A percentile compares a stretch with the other conserved stretches of the same genome.
Conservation (phyloP, 345 rosid species). For the Euphorbia lathyris region DNA sequence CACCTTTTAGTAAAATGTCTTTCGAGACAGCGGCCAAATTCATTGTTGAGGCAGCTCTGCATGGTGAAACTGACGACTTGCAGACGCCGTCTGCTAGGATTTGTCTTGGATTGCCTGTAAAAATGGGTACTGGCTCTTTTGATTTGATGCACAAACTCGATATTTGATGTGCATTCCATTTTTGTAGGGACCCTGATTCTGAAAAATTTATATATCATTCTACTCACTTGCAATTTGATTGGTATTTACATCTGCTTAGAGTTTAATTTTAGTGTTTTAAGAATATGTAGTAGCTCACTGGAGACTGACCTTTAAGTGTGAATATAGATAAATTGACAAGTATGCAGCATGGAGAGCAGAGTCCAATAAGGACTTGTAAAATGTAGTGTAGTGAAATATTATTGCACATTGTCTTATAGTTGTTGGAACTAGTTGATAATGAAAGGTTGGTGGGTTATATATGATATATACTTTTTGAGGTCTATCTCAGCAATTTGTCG, state of each 20-base stretch:
- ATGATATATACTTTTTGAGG: too few species aligned
- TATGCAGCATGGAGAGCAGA: background rate
- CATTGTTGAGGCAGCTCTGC: constrained; percentile 82
- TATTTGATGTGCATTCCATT: constrained; percentile 20
- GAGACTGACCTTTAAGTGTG: too few species aligned
- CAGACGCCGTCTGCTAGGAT: constrained; percentile 88
- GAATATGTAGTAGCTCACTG: too few species aligned
- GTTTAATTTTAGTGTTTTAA: too few species aligned
- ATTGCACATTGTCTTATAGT: too few species aligned
- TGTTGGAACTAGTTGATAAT: too few species aligned
- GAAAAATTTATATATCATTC: background rate
- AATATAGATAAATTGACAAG: too few species aligned
- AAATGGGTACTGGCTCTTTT: constrained; percentile 88
- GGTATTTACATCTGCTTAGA: background rate
- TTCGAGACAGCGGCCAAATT: constrained; percentile 92
- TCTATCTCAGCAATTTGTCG: too few species aligned
- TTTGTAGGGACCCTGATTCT: background rate
- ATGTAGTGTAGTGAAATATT: background rate
- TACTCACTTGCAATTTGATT: background rate
- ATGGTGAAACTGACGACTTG: constrained; percentile 61
- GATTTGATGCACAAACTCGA: constrained; percentile 75
- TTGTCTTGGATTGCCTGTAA: constrained; percentile 87
- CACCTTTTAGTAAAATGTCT: constrained; percentile 84
- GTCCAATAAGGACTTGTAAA: background rate
- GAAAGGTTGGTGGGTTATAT: too few species aligned